phyloP scores from a whole-genome alignment of 1,284 basidiomycete species.

The Leccinum griseonigrum region DNA sequence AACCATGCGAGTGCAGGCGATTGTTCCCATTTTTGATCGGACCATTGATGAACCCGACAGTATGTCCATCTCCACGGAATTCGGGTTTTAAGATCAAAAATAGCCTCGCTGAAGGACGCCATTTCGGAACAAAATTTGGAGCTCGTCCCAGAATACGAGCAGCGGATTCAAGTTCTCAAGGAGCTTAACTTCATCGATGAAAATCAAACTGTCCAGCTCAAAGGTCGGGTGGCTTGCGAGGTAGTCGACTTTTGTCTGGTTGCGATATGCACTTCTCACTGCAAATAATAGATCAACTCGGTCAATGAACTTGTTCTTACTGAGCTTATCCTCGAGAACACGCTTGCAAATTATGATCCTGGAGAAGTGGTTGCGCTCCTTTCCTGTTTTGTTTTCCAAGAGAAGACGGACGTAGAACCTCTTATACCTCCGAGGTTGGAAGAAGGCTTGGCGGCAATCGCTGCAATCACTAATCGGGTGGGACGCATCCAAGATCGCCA shows the following conservation, averaged over 20 bases:
- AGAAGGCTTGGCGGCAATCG: conserved; percentile 77
- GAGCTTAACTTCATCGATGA: conserved; percentile 92
- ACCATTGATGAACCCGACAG: conserved; percentile 40
- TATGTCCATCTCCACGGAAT: conserved; percentile 75
- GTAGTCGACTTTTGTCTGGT: conserved; percentile 38
- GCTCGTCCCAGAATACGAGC: conserved; percentile 95
- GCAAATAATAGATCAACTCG: conserved; percentile 87
- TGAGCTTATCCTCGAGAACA: conserved; percentile 96
- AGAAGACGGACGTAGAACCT: conserved; percentile 91
- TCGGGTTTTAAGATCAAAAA: conserved; percentile 70
- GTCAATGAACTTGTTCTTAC: conserved; percentile 95
- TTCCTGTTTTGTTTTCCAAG: conserved; percentile 96
- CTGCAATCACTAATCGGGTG: conserved; percentile 82
- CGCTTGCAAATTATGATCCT: conserved; percentile 85
- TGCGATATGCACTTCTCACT: conserved; percentile 58
- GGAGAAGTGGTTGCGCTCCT: conserved; percentile 97
- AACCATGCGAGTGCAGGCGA: conserved; percentile 30
- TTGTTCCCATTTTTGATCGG: not conserved
- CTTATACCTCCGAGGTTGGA: conserved; percentile 75
- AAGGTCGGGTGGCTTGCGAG: conserved; percentile 98
- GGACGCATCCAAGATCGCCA: conserved; percentile 76
- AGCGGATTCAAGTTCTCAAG: conserved; percentile 88
- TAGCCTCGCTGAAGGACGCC: conserved; percentile 73
- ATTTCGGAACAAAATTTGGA: conserved; percentile 97
- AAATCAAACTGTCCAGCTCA: conserved; percentile 91